These are phyloP conservation scores for Mortierella sp. DNA, from an alignment of 371 early-diverging fungal species.

Conservation along the genomic window DNA sequence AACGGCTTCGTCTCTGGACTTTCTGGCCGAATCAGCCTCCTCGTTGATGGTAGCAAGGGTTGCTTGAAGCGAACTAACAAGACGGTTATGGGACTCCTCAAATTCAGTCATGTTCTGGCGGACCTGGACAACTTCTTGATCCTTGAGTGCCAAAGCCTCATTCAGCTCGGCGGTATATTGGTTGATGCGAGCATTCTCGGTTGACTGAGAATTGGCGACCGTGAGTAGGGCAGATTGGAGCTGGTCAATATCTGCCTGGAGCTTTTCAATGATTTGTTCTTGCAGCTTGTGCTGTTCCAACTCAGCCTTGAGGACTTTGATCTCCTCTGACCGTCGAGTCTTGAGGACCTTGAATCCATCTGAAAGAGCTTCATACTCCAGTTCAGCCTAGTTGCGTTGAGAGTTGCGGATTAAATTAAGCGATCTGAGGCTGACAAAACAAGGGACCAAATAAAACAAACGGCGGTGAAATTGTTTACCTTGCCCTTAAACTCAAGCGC, in stretches of 20 bases:
- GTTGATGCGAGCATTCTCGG: constrained; percentile 49
- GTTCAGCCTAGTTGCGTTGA: constrained; percentile 22
- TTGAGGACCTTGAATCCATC: constrained; percentile 52
- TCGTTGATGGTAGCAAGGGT: constrained; percentile 52
- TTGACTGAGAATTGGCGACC: constrained; percentile 40
- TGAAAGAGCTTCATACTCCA: constrained; percentile 45
- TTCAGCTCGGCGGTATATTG: constrained; percentile 48
- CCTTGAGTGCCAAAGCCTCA: constrained; percentile 48
- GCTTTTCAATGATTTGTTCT: constrained; percentile 52
- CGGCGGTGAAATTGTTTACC: constrained; percentile 12
- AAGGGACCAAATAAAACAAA: too few species aligned
- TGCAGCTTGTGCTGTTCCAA: constrained; percentile 52
- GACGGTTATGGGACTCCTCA: constrained; percentile 49
- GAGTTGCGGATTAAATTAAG: not conserved
- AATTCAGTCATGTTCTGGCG: constrained; percentile 55
- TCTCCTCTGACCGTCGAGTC: constrained; percentile 51
- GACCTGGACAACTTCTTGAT: constrained; percentile 47
- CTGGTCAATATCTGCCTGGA: constrained; percentile 46
- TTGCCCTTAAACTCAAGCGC: constrained; percentile 53
- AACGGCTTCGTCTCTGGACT: constrained; percentile 51
- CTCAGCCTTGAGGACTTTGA: constrained; percentile 40
- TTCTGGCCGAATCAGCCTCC: constrained; percentile 50
- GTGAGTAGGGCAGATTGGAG: constrained; percentile 30
- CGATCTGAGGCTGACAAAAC: not conserved
- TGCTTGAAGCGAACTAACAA: constrained; percentile 45